These are phyloP conservation scores for Collybiopsis luxurians DNA, from an alignment of 768 basidiomycete genomes.

Conservation along the genomic window DNA sequence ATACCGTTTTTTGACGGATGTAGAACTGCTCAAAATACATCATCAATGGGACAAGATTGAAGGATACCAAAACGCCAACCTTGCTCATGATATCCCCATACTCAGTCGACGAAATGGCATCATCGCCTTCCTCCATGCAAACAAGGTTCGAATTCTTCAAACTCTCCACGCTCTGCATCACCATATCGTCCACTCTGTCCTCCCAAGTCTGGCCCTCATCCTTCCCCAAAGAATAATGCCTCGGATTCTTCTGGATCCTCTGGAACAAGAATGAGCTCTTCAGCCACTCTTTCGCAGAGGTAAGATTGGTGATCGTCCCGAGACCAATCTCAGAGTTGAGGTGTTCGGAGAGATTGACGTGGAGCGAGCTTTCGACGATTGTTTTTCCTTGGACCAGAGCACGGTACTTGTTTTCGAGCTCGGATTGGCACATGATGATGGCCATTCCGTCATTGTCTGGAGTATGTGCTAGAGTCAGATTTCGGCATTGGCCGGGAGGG, in stretches of 20 bases:
- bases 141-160: constrained; percentile 65
- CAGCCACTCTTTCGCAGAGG: constrained; percentile 80
- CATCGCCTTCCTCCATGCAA: constrained; percentile 34
- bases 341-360: constrained; percentile 83
- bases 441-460: constrained; percentile 82
- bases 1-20: constrained; percentile 66
- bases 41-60: neutral
- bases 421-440: constrained; percentile 77
- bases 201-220: constrained; percentile 60
- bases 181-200: constrained; percentile 67
- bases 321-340: constrained; percentile 92
- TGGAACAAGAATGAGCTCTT: constrained; percentile 83
- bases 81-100: constrained; percentile 89
- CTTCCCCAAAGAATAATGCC: constrained; percentile 67
- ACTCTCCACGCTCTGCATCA: constrained; percentile 59
- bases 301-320: constrained; percentile 70
- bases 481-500: neutral
- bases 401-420: constrained; percentile 70
- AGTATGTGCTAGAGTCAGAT: neutral
- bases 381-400: constrained; percentile 68
- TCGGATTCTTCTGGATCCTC: constrained; percentile 81
- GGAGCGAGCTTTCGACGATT: constrained; percentile 82
- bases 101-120: constrained; percentile 58
- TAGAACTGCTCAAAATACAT: constrained; percentile 52
- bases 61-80: constrained; percentile 35